Evolutionary conservation across 106 monocot genomes (phyloP).

Genomic region (Dactylorhiza incarnata): DNA sequence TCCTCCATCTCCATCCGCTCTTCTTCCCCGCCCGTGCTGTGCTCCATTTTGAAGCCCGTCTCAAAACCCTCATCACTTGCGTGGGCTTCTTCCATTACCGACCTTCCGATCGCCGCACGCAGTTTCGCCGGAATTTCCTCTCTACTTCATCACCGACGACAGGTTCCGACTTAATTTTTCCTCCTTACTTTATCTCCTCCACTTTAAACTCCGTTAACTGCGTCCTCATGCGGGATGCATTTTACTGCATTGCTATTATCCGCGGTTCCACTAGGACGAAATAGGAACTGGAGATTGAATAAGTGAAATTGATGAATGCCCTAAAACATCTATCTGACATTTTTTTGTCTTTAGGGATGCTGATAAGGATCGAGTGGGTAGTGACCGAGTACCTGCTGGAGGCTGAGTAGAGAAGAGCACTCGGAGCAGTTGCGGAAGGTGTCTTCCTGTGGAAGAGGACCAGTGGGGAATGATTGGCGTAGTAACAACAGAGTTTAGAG

Average conservation of each 20-base stretch:
- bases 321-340: background rate
- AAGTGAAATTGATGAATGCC: background rate
- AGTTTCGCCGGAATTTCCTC: background rate
- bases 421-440: too few species aligned
- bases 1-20: background rate
- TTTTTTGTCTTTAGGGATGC: background rate
- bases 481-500: too few species aligned
- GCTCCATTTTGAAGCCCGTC: constrained; percentile 1
- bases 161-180: background rate
- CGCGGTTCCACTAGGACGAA: background rate
- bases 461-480: too few species aligned
- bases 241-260: background rate
- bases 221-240: too few species aligned
- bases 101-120: background rate
- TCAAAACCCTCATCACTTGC: constrained; percentile 3
- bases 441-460: too few species aligned
- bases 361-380: too few species aligned
- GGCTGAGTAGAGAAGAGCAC: too few species aligned
- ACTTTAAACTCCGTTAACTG: background rate
- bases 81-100: constrained; percentile 8
- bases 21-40: background rate
- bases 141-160: background rate
- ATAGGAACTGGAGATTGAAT: background rate
- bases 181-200: background rate
- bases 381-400: too few species aligned